Conservation (phyloP, 768 basidiomycete species). For the Phlebiopsis flavidoalba region DNA sequence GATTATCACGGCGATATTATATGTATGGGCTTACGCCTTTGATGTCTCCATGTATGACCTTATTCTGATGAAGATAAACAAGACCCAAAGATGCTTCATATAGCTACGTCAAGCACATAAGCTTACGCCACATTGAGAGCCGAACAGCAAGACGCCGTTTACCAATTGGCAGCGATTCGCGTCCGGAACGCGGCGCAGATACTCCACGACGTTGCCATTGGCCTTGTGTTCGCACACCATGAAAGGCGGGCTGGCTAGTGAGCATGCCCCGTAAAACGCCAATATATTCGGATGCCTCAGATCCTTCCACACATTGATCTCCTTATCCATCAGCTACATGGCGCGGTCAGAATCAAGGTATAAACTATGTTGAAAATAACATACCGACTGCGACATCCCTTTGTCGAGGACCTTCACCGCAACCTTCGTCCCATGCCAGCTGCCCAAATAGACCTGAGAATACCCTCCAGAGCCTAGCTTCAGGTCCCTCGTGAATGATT, state of each 20-base stretch:
- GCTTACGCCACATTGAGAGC: not conserved
- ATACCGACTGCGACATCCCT: not conserved
- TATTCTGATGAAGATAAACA: constrained; percentile 17
- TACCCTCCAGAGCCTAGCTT: constrained; percentile 5
- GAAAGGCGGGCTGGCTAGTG: constrained; percentile 2
- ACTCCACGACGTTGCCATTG: constrained; percentile 9
- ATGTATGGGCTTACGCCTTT: constrained; percentile 15
- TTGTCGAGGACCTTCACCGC: constrained; percentile 6
- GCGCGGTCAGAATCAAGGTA: not conserved
- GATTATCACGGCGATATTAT: not conserved
- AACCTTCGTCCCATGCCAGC: constrained; percentile 5
- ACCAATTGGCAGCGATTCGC: constrained; percentile 11
- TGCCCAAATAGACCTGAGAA: constrained; percentile 3
- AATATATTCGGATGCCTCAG: constrained; percentile 15
- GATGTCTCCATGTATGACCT: constrained; percentile 21
- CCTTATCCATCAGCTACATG: constrained; percentile 4
- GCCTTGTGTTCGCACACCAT: constrained; percentile 14
- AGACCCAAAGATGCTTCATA: constrained; percentile 17
- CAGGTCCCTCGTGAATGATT: constrained; percentile 1
- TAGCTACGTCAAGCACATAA: constrained; percentile 8
- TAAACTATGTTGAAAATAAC: not conserved
- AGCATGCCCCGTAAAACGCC: constrained; percentile 12
- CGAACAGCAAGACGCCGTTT: not conserved
- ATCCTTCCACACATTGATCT: constrained; percentile 15
- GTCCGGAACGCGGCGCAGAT: constrained; percentile 7